Evolutionary conservation across 495 filamentous ascomycete species (phyloP).

Genomic region (Aspergillus taichungensis): DNA sequence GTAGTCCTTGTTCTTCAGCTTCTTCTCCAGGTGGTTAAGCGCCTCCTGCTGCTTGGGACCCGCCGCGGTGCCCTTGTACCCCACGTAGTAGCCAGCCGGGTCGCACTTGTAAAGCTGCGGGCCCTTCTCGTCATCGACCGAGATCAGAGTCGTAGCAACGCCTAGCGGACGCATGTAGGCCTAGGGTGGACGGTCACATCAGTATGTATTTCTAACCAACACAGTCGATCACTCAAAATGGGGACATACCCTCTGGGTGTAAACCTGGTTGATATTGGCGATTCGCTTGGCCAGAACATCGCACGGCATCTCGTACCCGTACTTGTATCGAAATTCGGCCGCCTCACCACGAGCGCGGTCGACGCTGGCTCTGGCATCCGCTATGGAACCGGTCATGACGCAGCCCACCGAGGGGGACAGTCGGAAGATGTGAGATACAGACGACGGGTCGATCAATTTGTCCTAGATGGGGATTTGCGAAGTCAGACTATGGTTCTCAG

Average conservation of each 20-base stretch:
- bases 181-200: slow-evolving; percentile 34
- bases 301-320: slow-evolving; percentile 98
- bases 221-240: slow-evolving; percentile 1
- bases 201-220: background rate
- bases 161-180: slow-evolving; percentile 98
- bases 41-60: slow-evolving; percentile 98
- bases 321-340: slow-evolving; percentile 96
- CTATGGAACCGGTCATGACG: slow-evolving; percentile 98
- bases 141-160: slow-evolving; percentile 89
- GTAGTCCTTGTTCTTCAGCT: slow-evolving; percentile 97
- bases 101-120: slow-evolving; percentile 99
- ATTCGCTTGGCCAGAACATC: slow-evolving; percentile 92
- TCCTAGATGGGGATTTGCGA: slow-evolving; percentile 47
- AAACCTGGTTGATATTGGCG: slow-evolving; percentile 98
- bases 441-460: slow-evolving; percentile 95
- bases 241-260: slow-evolving; percentile 80
- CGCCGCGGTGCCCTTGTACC: slow-evolving; percentile 95
- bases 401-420: slow-evolving; percentile 93
- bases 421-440: slow-evolving; percentile 94
- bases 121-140: slow-evolving; percentile 82
- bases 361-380: slow-evolving; percentile 87
- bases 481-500: too few species aligned
- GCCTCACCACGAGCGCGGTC: slow-evolving; percentile 90
- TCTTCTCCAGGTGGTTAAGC: slow-evolving; percentile 96
- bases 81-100: slow-evolving; percentile 93